Conservation (phyloP, 1,284 basidiomycete genomes). For the Apiotrichum montevideense region DNA sequence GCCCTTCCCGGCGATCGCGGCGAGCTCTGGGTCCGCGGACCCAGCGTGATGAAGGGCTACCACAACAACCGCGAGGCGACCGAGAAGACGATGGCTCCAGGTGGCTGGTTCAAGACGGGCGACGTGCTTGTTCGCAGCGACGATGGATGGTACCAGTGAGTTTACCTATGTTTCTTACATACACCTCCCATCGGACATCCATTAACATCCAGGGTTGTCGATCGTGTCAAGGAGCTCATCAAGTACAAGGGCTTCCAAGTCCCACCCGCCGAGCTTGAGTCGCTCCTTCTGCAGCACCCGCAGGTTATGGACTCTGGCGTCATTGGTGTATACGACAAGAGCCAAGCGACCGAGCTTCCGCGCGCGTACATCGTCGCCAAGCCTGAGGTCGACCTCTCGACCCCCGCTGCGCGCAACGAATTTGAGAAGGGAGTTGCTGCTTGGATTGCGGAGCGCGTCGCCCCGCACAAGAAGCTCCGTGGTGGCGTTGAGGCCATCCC, state of each 20-base stretch:
- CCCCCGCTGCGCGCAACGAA: slow-evolving; percentile 38
- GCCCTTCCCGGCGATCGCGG: slow-evolving; percentile 57
- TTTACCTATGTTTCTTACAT: not conserved
- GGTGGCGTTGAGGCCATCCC: slow-evolving; percentile 49
- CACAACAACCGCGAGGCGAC: slow-evolving; percentile 63
- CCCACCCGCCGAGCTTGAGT: slow-evolving; percentile 74
- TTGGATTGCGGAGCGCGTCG: slow-evolving; percentile 58
- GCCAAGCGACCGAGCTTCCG: slow-evolving; percentile 69
- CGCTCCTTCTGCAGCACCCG: slow-evolving; percentile 63
- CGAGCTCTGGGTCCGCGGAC: slow-evolving; percentile 73
- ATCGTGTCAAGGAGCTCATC: slow-evolving; percentile 66
- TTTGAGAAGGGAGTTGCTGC: slow-evolving; percentile 53
- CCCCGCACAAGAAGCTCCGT: slow-evolving; percentile 48
- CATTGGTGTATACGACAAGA: slow-evolving; percentile 58
- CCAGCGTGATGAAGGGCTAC: slow-evolving; percentile 69
- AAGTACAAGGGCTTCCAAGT: slow-evolving; percentile 60
- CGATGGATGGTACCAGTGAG: slow-evolving; percentile 51
- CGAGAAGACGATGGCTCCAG: slow-evolving; percentile 51
- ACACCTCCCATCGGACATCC: too few relatives aligned
- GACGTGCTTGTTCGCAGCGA: slow-evolving; percentile 61
- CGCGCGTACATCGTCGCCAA: slow-evolving; percentile 58
- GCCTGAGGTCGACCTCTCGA: slow-evolving; percentile 33
- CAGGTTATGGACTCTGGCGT: slow-evolving; percentile 65
- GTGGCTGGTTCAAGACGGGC: slow-evolving; percentile 76
- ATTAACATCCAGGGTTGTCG: not conserved